A percentile compares a stretch with the other conserved stretches of the same genome.
Evolutionary conservation across 164 flowering plant species (phyloP).

Genomic region (grape (Vitis vinifera)): DNA sequence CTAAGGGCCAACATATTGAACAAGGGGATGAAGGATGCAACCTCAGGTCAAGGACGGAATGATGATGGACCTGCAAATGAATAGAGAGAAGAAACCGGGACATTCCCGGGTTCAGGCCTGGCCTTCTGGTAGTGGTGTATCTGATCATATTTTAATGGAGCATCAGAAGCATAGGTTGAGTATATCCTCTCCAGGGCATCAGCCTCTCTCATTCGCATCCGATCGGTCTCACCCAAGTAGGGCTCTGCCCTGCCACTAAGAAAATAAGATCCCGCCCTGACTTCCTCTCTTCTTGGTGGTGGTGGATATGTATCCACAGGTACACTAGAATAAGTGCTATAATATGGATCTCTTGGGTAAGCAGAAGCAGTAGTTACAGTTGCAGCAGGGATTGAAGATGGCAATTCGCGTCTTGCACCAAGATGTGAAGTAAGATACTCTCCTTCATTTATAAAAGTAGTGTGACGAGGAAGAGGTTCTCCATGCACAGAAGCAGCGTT

Average conservation of each 20-base stretch:
- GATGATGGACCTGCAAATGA: slow-evolving; percentile 57
- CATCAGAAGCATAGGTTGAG: slow-evolving; percentile 26
- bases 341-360: slow-evolving; percentile 21
- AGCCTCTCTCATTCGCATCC: slow-evolving; percentile 15
- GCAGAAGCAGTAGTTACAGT: slow-evolving; percentile 6
- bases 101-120: slow-evolving; percentile 17
- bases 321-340: slow-evolving; percentile 20
- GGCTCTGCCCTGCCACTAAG: slow-evolving; percentile 25
- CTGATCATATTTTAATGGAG: slow-evolving; percentile 30
- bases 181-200: slow-evolving; percentile 20
- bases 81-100: slow-evolving; percentile 67
- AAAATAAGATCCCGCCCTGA: slow-evolving; percentile 23
- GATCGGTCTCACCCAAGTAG: slow-evolving; percentile 16
- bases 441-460: slow-evolving; percentile 29
- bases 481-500: too few species aligned
- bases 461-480: too few species aligned
- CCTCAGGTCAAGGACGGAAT: slow-evolving; percentile 22
- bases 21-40: neutral
- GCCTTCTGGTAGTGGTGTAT: slow-evolving; percentile 14
- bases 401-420: slow-evolving; percentile 21
- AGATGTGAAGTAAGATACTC: slow-evolving; percentile 40
- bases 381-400: slow-evolving; percentile 13
- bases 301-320: slow-evolving; percentile 31
- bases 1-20: neutral
- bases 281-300: slow-evolving; percentile 25